Base-by-base conservation (phyloP, 768 basidiomycete genomes). In the Russula sp. region DNA sequence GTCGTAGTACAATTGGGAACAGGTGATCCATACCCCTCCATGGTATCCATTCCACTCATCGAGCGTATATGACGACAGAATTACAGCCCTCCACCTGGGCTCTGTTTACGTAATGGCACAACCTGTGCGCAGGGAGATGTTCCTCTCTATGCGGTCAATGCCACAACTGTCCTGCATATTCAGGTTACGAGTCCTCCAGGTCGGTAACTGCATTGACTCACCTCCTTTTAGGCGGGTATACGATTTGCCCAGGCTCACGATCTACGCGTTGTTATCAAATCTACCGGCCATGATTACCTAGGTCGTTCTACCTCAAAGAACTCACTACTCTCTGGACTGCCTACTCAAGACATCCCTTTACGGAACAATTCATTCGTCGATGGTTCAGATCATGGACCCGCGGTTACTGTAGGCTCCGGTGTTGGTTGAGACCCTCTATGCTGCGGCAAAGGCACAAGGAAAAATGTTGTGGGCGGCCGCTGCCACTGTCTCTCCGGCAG, bases 301-400 rank as follows among this genome's bases (percentile, higher is more conserved):
- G 79, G 80, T 2, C 73, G 80, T 14, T 80, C 80, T 26, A 76
- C 79, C 3, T 79, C 75, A 24, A 75, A 73, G 0, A 73, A 75
- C 13, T 74, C 74, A 4, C 73, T 82, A 38, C 68, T 80, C 69
- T 81, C 50, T 81, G 77, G 74, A 80, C 77, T 0, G 76, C 77
- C 36, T 67, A 76, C 56, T 79, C 46, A 72, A 76, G 63, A 77
- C 54, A 73, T 75, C 8, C 72, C 5, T 79, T 76, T 61, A 64
- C 64, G 18, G 65, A 72, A 22, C 28, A 65, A 4, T 73, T 71
- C 53, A 14, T 11, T n/a, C 0, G 53, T 72, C 18, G 69, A 57
- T 3, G 59, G 61, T 2, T 50, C 38, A 24, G 64, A 74, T 49
- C 55, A 66, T 44, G 76, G 76, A 0, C 59, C 73, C 10, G 71